Evolutionary conservation across 2,329 filamentous ascomycete species (phyloP), one percentile per base, ranked within the genome.

Genomic region (Colletotrichum tabaci): DNA sequence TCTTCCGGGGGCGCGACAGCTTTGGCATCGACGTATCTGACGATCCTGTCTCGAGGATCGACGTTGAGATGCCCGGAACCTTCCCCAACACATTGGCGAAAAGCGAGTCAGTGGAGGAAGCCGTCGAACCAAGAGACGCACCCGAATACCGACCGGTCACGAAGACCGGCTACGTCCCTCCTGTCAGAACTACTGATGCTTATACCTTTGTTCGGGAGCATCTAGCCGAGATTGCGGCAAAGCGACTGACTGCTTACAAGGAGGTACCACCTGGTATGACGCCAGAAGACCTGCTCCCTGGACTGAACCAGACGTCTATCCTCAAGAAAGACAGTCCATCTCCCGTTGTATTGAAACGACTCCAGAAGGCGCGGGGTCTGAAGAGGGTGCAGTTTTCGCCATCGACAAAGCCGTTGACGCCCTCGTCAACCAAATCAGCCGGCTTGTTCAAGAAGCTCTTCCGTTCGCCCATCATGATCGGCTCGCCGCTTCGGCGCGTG

Each of bases 311-410:
- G 21, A 40, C 26, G 16, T 35, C 64, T 23, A 50, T 62, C 13
- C 44, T 61, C 21, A 71, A 53, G 44, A 67, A 40, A 23, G 61
- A 66, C 16, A 53, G 40, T 38, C 61, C 35, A n/a, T 71, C 70
- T 18, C 66, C 49, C 30, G 61, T 61, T 16, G 46, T 60, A 13
- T 53, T 72, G 55, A 72, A 72, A 55, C 66, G 70, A 21, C 61
- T 72, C 4, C 70, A 72, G 40, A 72, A 52, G 35, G 53, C 70
- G 12, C 55, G 70, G 18, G 49, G 58, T 44, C 23, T 72, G 60
- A 72, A 71, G 50, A 71, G n/a, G 16, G 66, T 72, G 30, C 66
- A 71, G 10, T 72, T 72, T 21, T 70, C 56, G 16, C 40, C 66
- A 38, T 61, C 66, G 7, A 13, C 61, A 12, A 66, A 66, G 23